These are phyloP conservation scores for Calonectria crousiana DNA, from an alignment of 2,329 filamentous ascomycete genomes.

Conservation along the genomic window DNA sequence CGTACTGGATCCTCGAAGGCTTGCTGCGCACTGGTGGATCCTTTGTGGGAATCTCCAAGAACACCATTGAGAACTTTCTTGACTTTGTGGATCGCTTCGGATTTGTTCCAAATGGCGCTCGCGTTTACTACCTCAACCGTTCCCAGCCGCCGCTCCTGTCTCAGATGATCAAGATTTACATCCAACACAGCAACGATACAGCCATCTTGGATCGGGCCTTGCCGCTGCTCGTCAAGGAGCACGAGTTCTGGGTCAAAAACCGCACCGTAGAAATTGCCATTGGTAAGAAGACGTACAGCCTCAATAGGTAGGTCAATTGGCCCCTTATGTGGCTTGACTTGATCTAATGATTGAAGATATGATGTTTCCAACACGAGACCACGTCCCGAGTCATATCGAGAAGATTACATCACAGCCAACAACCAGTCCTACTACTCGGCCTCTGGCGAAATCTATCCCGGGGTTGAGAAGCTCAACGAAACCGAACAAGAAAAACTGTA, in stretches of 20 bases:
- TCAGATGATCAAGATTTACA: slow-evolving; percentile 74
- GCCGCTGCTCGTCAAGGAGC: slow-evolving; percentile 72
- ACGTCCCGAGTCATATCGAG: slow-evolving; percentile 74
- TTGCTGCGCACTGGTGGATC: slow-evolving; percentile 73
- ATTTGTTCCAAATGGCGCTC: slow-evolving; percentile 77
- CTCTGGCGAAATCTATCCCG: slow-evolving; percentile 70
- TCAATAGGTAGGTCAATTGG: slow-evolving; percentile 63
- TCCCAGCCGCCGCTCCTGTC: slow-evolving; percentile 76
- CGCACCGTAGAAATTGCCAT: slow-evolving; percentile 66
- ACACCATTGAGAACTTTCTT: slow-evolving; percentile 78
- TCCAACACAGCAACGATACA: slow-evolving; percentile 74
- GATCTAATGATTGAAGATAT: slow-evolving; percentile 55
- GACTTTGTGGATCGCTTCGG: slow-evolving; percentile 74
- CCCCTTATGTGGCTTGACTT: background rate
- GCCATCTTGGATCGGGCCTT: slow-evolving; percentile 70
- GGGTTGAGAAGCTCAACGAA: slow-evolving; percentile 62
- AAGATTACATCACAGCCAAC: slow-evolving; percentile 75
- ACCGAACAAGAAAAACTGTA: slow-evolving; percentile 67
- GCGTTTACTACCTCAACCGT: slow-evolving; percentile 76
- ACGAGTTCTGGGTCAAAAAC: slow-evolving; percentile 73
- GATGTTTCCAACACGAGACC: slow-evolving; percentile 74
- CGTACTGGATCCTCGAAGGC: slow-evolving; percentile 76
- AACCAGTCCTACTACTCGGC: slow-evolving; percentile 72
- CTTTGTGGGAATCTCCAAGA: slow-evolving; percentile 72
- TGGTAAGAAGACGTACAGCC: slow-evolving; percentile 61